Evolutionary conservation across 2,329 filamentous ascomycete species (phyloP), one percentile per base, ranked within the genome.

Genomic region (Fusarium longipes): DNA sequence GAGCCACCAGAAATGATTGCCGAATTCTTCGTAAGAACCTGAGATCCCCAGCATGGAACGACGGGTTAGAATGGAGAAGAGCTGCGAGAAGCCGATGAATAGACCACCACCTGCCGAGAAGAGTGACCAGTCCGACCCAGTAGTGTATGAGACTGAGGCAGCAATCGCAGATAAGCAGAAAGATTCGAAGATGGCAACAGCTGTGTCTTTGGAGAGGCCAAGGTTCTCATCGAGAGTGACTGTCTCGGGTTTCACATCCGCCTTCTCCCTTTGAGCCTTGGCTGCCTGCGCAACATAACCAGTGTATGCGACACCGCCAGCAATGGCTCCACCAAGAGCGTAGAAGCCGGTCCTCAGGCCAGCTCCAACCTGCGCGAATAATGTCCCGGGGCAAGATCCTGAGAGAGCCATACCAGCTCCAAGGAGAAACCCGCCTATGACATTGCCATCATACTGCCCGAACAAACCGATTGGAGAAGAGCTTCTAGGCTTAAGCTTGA

Each of bases 371-470:
- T 92, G 89, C 0, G 85, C 83, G 47, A 90, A 82, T 8, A 90
- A 82, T 1, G 88, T 90, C 1, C 89, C 89, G 0, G 89, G 88
- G 60, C 89, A 91, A 0, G 88, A 85, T 10, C 88, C 88, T 0
- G 88, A 85, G 17, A 91, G 77, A 8, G 86, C 83, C 88, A 91
- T 90, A 55, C 89, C 89, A n/a, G 83, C 75, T 33, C 89, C 89
- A 25, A 90, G 82, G 4, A 91, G 76, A 17, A 81, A 72, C 6
- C 89, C 89, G 55, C 89, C 89, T 66, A 90, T 68, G 44, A 91
- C 76, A 74, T 92, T 91, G 56, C 87, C 89, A 70, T 90, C 88
- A 70, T 87, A 88, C 18, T 76, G 73, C 10, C 79, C 78, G 67
- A 88, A 83, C 70, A 88, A 77, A 51, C 82, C 83, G 25, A 88